Evolutionary conservation across 495 filamentous ascomycete genomes (phyloP).

Genomic region (Aspergillus funiculosus): DNA sequence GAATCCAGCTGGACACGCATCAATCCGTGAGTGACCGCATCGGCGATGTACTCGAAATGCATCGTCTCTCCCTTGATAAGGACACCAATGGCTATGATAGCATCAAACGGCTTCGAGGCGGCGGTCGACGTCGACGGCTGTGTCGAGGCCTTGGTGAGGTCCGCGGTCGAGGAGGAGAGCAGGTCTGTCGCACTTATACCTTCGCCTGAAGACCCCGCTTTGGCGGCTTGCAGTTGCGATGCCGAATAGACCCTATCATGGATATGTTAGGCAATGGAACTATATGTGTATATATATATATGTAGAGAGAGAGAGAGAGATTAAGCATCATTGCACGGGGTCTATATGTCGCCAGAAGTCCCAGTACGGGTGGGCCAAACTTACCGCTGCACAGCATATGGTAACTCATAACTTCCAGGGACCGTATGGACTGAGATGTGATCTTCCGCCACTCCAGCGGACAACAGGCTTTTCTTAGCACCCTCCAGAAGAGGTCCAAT

Average conservation of each 20-base stretch:
- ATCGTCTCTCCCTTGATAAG: constrained; percentile 97
- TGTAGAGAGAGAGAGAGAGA: not conserved
- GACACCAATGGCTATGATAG: constrained; percentile 90
- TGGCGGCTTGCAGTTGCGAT: constrained; percentile 73
- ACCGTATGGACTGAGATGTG: constrained; percentile 88
- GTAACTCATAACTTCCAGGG: constrained; percentile 90
- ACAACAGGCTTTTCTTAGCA: constrained; percentile 53
- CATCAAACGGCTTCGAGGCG: constrained; percentile 66
- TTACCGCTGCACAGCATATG: constrained; percentile 78
- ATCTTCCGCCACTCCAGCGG: constrained; percentile 72
- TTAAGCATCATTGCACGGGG: no score
- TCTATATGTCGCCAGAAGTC: no score
- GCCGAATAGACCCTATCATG: constrained; percentile 67
- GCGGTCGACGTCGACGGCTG: constrained; percentile 27
- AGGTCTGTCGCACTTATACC: constrained; percentile 73
- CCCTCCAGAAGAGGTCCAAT: constrained; percentile 78
- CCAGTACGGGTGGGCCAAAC: constrained; percentile 2
- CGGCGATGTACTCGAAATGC: constrained; percentile 98
- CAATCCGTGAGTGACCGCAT: constrained; percentile 79
- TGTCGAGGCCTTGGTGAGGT: constrained; percentile 43
- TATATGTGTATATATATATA: no score
- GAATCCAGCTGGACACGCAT: constrained; percentile 91
- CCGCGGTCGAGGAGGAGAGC: constrained; percentile 60
- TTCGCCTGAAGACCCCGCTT: constrained; percentile 46
- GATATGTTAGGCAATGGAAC: no score